These are phyloP conservation scores for Polychaeton citri DNA, from an alignment of 2,329 filamentous ascomycete genomes.

Conservation along the genomic window DNA sequence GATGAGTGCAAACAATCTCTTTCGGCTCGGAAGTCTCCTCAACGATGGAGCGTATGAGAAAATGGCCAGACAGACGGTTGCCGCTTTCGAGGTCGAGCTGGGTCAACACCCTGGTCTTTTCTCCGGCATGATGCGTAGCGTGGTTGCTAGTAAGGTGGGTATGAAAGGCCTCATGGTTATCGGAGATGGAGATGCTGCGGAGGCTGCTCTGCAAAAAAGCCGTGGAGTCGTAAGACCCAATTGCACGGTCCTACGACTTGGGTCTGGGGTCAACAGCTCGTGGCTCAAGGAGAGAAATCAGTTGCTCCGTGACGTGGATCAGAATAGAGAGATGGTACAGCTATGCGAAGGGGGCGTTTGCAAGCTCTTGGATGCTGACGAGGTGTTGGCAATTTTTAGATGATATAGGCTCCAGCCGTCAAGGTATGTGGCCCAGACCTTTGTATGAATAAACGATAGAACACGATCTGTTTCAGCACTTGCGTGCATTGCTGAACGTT, in stretches of 20 bases:
- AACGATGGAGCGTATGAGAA: conserved; percentile 50
- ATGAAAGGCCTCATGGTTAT: conserved; percentile 46
- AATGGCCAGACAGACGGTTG: conserved; percentile 59
- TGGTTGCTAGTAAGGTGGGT: conserved; percentile 64
- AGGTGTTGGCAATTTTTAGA: conserved; percentile 15
- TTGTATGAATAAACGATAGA: background rate
- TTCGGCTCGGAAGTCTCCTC: conserved; percentile 60
- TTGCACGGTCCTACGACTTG: conserved; percentile 25
- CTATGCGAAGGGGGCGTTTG: conserved; percentile 32
- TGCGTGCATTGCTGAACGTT: no score
- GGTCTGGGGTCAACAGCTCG: conserved; percentile 19
- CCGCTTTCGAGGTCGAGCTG: conserved; percentile 81
- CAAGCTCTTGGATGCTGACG: conserved; percentile 15
- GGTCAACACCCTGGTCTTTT: conserved; percentile 90
- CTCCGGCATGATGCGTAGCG: conserved; percentile 60
- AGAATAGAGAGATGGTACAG: conserved; percentile 28
- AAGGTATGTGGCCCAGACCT: background rate
- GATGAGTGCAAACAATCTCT: conserved; percentile 74
- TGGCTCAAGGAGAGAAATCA: conserved; percentile 41
- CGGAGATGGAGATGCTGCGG: conserved; percentile 30
- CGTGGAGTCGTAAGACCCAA: conserved; percentile 25
- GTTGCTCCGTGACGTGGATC: conserved; percentile 30
- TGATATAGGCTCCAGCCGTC: no score
- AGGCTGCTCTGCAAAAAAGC: conserved; percentile 28
- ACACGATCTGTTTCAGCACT: no score